phyloP scores from a whole-genome alignment of 2,329 filamentous ascomycete genomes.

The Diaporthe sp. region DNA sequence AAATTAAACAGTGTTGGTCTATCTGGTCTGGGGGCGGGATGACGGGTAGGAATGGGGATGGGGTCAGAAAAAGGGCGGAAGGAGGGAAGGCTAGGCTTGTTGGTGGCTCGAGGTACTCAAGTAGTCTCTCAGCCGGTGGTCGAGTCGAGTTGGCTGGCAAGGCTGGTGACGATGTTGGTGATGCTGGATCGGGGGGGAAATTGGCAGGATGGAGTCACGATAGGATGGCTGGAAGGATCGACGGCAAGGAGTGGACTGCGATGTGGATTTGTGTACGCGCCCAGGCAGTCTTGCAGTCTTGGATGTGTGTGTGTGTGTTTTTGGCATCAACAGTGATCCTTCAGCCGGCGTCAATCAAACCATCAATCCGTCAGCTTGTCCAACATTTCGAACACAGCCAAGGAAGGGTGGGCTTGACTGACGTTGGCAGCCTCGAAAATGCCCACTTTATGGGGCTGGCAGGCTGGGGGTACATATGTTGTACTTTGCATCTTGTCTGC shows the following conservation, averaged over 20 bases:
- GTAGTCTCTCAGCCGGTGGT: background rate
- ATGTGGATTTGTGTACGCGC: constrained; percentile 1
- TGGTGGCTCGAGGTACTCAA: constrained; percentile 13
- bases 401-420: constrained; percentile 18
- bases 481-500: background rate
- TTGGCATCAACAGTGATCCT: background rate
- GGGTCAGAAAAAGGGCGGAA: background rate
- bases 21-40: background rate
- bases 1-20: constrained; percentile 16
- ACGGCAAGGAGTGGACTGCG: constrained; percentile 9
- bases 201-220: constrained; percentile 13
- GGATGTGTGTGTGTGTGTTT: background rate
- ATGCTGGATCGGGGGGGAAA: constrained; percentile 8
- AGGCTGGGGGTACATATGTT: background rate
- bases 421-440: background rate
- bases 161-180: background rate
- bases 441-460: constrained; percentile 20
- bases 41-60: background rate
- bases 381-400: constrained; percentile 14
- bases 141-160: background rate
- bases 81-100: background rate
- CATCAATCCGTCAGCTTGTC: background rate
- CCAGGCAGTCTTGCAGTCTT: background rate
- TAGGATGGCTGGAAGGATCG: constrained; percentile 21
- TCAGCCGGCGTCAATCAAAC: background rate